Evolutionary conservation across 1,284 basidiomycete species (phyloP), one percentile per base, ranked within the genome.

Genomic region (Blastosporella zonata): DNA sequence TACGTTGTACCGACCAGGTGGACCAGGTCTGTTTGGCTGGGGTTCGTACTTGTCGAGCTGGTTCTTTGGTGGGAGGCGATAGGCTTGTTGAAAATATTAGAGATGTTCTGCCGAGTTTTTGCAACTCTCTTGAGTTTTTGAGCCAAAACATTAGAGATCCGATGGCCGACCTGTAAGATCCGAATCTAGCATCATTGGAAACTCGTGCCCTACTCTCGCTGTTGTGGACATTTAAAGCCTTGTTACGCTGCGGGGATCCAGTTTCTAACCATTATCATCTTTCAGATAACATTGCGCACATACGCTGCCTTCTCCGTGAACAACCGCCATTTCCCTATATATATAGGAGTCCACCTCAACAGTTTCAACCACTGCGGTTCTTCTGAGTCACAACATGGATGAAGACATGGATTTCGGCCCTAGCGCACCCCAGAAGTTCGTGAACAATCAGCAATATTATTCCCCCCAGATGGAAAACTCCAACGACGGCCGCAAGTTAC

Each of bases 401-500:
- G 76, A 83, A 74, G 83, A 87, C 67, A 87, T 88, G 82, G 79
- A 81, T 48, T 80, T 82, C 67, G 71, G 68, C 45, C 46, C 65
- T 25, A 60, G 63, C 41, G 59, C 65, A 25, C 64, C 67, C 21
- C 66, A 73, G 55, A 67, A 71, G 52, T 64, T 65, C 23, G 64
- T 65, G 37, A 67, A 66, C 37, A 68, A 67, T 47, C 65, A 65
- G 41, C 62, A 66, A 40, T 64, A 69, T n/a, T n/a, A n/a, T 44
- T 60, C 64, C 38, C 56, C 60, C 23, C 60, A 59, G 31, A 57
- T 59, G 47, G 43, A 53, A 35, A 53, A 55, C 36, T 35, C 12
- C 22, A 66, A 72, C 48, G 62, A 63, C 40, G 66, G 72, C 7
- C 74, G 81, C 53, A 90, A 88, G 71, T 84, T 87, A 79, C 77